phyloP scores from a whole-genome alignment of 2,329 filamentous ascomycete species.

The Chrysoporthe puriensis region DNA sequence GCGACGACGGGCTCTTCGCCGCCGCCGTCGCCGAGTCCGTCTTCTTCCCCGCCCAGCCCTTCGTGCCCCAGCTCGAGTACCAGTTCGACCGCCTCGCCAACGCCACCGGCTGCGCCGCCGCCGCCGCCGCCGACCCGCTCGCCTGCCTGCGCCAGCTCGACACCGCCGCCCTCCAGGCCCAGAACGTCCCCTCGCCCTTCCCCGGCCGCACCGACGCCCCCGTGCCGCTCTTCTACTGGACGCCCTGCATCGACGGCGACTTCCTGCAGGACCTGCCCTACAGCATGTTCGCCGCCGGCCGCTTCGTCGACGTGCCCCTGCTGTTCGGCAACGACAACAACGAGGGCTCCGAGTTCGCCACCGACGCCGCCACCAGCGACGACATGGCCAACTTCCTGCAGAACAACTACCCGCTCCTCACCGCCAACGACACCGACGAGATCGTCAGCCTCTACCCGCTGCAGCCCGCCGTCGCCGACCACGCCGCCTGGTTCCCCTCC shows the following conservation, averaged over 20 bases:
- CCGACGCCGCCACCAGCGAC: constrained; percentile 40
- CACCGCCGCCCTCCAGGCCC: constrained; percentile 43
- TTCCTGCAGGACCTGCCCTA: constrained; percentile 49
- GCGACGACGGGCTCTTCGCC: constrained; percentile 49
- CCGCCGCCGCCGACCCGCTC: constrained; percentile 38
- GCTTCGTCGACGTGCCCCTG: constrained; percentile 57
- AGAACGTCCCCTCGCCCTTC: constrained; percentile 47
- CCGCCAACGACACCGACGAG: constrained; percentile 38
- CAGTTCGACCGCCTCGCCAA: constrained; percentile 47
- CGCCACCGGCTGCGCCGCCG: constrained; percentile 42
- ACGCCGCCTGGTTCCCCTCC: constrained; percentile 49
- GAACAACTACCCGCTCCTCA: constrained; percentile 53
- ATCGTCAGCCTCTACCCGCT: constrained; percentile 47
- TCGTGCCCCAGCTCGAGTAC: constrained; percentile 49
- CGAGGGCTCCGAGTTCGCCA: constrained; percentile 52
- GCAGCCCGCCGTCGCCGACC: constrained; percentile 40
- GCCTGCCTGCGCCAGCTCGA: constrained; percentile 46
- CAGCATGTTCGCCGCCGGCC: constrained; percentile 47
- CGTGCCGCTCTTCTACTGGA: constrained; percentile 52
- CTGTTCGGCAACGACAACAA: constrained; percentile 53
- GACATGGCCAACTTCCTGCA: constrained; percentile 46
- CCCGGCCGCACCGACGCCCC: constrained; percentile 39
- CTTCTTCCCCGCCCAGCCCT: constrained; percentile 54
- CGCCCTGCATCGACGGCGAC: constrained; percentile 53
- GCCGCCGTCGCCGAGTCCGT: constrained; percentile 52